Conservation (phyloP, 176 grass and related monocot genomes). For the Melocanna baccifera region DNA sequence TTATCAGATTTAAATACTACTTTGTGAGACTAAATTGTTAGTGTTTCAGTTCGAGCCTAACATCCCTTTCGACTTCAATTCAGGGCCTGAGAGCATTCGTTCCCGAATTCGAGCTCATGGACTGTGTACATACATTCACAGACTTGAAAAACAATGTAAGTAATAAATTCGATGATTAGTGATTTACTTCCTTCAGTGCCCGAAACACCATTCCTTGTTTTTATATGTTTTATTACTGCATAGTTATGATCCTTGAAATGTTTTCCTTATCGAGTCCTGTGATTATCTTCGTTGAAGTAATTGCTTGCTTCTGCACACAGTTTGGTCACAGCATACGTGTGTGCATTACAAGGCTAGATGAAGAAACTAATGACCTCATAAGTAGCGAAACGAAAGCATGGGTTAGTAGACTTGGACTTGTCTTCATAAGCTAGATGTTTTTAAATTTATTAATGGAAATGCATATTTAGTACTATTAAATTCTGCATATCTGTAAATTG, state of each 20-base stretch:
- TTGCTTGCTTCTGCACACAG: conserved; percentile 34
- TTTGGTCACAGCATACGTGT: conserved; percentile 58
- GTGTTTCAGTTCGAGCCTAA: conserved; percentile 22
- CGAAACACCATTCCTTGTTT: not conserved
- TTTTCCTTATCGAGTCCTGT: not conserved
- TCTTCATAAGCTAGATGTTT: not conserved
- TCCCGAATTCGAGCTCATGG: conserved; percentile 83
- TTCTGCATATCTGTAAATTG: not conserved
- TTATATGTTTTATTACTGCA: too few species aligned
- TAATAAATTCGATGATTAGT: not conserved
- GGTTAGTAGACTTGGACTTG: conserved; percentile 51
- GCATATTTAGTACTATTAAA: not conserved
- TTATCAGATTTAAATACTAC: not conserved
- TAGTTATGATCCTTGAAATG: not conserved
- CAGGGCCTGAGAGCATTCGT: conserved; percentile 86
- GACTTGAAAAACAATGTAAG: conserved; percentile 87
- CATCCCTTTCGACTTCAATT: conserved; percentile 23
- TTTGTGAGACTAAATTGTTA: conserved; percentile 1
- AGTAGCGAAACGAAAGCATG: conserved; percentile 95
- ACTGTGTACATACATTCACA: conserved; percentile 57
- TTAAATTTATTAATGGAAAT: not conserved
- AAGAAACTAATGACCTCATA: conserved; percentile 80
- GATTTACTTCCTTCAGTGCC: not conserved
- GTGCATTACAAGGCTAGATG: conserved; percentile 65
- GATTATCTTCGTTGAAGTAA: conserved; percentile 17